These are phyloP conservation scores for Scolecobasidium constrictum DNA, from an alignment of 2,329 filamentous ascomycete genomes.

Conservation along the genomic window DNA sequence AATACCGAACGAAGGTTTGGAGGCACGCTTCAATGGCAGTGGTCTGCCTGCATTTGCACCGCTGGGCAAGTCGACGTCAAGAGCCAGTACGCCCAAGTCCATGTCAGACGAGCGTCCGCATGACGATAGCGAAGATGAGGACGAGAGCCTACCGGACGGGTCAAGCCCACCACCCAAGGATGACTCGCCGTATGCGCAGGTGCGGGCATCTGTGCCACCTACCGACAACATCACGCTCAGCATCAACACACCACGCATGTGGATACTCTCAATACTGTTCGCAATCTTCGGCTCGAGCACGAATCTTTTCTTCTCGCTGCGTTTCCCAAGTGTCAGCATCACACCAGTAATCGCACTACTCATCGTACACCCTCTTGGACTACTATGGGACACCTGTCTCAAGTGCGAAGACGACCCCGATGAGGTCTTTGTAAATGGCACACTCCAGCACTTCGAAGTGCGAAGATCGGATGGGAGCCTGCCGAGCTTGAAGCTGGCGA, in stretches of 20 bases:
- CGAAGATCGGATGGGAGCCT: neutral
- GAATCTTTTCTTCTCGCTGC: slow-evolving; percentile 78
- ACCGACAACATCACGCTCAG: slow-evolving; percentile 60
- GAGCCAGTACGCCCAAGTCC: slow-evolving; percentile 14
- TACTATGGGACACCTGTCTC: slow-evolving; percentile 64
- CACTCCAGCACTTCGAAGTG: neutral
- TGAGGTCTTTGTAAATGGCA: slow-evolving; percentile 49
- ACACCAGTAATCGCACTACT: slow-evolving; percentile 80
- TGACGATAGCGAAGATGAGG: slow-evolving; percentile 22
- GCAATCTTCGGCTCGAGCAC: slow-evolving; percentile 72
- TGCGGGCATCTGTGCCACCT: slow-evolving; percentile 67
- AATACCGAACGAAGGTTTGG: slow-evolving; percentile 14
- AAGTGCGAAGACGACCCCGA: slow-evolving; percentile 47
- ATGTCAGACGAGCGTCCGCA: slow-evolving; percentile 19
- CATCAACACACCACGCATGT: slow-evolving; percentile 83
- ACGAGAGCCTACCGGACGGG: slow-evolving; percentile 17
- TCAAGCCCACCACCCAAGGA: slow-evolving; percentile 46
- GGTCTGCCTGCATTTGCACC: slow-evolving; percentile 16
- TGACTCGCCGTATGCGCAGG: slow-evolving; percentile 67
- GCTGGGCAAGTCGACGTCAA: slow-evolving; percentile 13
- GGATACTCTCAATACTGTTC: slow-evolving; percentile 69
- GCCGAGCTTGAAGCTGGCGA: slow-evolving; percentile 2
- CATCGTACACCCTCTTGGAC: slow-evolving; percentile 72
- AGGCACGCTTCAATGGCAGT: slow-evolving; percentile 22
- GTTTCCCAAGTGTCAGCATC: slow-evolving; percentile 84